These are phyloP conservation scores for Plasmopara muralis DNA, from an alignment of 352 stramenopile species.

Conservation along the genomic window DNA sequence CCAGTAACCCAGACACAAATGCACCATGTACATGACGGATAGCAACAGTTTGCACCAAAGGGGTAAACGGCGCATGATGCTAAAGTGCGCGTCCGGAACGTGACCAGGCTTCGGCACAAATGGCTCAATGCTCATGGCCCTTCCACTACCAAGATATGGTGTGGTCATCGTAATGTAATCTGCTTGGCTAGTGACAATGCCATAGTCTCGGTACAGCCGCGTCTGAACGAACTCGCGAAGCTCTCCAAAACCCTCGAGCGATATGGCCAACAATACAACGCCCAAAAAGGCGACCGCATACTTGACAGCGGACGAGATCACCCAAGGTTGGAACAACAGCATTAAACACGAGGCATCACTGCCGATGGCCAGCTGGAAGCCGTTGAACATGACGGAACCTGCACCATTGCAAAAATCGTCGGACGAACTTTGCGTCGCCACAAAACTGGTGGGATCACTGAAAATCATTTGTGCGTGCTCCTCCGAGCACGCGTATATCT, in stretches of 20 bases:
- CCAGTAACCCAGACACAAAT: constrained; percentile 71
- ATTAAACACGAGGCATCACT: constrained; percentile 50
- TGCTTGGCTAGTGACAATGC: constrained; percentile 47
- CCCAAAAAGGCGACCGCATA: constrained; percentile 76
- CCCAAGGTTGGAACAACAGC: constrained; percentile 77
- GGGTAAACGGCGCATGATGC: constrained; percentile 46
- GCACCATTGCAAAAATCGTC: constrained; percentile 51
- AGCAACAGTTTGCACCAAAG: constrained; percentile 56
- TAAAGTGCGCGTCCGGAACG: constrained; percentile 24
- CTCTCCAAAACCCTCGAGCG: constrained; percentile 57
- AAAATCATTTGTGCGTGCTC: constrained; percentile 51
- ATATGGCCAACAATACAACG: constrained; percentile 57
- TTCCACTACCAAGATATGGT: constrained; percentile 20
- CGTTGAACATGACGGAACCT: constrained; percentile 81
- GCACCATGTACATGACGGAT: constrained; percentile 65
- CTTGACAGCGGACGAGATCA: constrained; percentile 55
- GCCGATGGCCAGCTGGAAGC: constrained; percentile 69
- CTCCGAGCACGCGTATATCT: constrained; percentile 71
- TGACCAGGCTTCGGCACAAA: constrained; percentile 22
- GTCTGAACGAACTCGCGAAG: constrained; percentile 39
- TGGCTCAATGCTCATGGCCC: constrained; percentile 9
- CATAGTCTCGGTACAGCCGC: constrained; percentile 45
- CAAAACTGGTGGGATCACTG: constrained; percentile 39
- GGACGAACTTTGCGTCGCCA: constrained; percentile 24
- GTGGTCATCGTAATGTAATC: constrained; percentile 51